Evolutionary conservation across 1,139 yeast genomes (phyloP).

Genomic region (Kurtzmaniella natalensis): DNA sequence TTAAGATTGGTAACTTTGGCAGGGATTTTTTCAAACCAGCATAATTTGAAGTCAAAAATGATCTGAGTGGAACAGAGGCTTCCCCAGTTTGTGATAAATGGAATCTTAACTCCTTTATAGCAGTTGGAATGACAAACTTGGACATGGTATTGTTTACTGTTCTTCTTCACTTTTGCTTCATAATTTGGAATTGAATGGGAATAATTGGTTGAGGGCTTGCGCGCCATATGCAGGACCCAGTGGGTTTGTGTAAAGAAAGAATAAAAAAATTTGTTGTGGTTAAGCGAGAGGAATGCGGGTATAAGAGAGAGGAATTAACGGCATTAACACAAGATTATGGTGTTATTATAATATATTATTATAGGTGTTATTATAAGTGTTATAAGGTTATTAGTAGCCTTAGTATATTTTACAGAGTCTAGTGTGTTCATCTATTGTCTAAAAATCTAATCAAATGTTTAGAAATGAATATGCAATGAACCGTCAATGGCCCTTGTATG

Average conservation of each 20-base stretch:
- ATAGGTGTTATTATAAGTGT: too few relatives aligned
- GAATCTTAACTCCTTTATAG: constrained; percentile 73
- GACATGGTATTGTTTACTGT: constrained; percentile 36
- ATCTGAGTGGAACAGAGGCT: constrained; percentile 61
- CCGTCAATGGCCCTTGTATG: too few relatives aligned
- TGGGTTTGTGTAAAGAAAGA: background rate
- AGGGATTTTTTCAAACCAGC: constrained; percentile 53
- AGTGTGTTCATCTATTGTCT: too few relatives aligned
- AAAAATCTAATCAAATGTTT: too few relatives aligned
- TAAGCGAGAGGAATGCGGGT: background rate
- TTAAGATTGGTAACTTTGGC: constrained; percentile 62
- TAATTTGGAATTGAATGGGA: constrained; percentile 4
- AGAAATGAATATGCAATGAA: too few relatives aligned
- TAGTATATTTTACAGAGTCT: too few relatives aligned
- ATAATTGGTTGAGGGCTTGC: constrained; percentile 5
- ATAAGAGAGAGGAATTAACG: background rate
- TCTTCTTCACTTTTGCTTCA: too few relatives aligned
- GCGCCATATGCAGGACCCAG: background rate
- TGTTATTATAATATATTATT: too few relatives aligned
- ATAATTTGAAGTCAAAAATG: constrained; percentile 59
- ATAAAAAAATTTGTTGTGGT: background rate
- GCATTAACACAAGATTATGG: background rate
- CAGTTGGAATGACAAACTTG: constrained; percentile 57
- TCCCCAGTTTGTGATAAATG: constrained; percentile 75
- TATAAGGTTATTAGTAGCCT: too few relatives aligned